These are phyloP conservation scores for Cylindrodendrum hubeiense DNA, from an alignment of 2,329 filamentous ascomycete genomes.

Conservation along the genomic window DNA sequence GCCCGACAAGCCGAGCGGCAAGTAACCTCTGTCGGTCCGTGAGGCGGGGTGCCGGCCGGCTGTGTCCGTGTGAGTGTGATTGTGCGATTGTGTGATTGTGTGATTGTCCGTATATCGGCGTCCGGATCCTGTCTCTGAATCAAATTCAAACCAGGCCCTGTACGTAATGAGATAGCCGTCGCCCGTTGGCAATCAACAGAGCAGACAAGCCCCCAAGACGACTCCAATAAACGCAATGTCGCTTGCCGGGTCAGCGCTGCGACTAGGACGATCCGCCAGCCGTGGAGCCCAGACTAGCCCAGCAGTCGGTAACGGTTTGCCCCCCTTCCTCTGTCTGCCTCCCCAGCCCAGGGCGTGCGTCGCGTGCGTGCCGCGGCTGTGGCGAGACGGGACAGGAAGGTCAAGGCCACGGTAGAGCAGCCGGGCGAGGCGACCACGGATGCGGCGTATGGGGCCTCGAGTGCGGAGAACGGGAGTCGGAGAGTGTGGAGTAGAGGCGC, in stretches of 20 bases:
- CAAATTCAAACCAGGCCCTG: background rate
- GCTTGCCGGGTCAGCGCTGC: slow-evolving; percentile 17
- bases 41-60: background rate
- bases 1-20: slow-evolving; percentile 14
- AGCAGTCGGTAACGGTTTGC: slow-evolving; percentile 4
- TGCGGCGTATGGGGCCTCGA: slow-evolving; percentile 7
- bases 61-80: slow-evolving; percentile 1
- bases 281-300: slow-evolving; percentile 21
- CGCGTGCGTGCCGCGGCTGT: slow-evolving; percentile 7
- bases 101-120: background rate
- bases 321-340: slow-evolving; percentile 4
- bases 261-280: slow-evolving; percentile 16
- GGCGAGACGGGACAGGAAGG: slow-evolving; percentile 24
- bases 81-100: no score
- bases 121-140: background rate
- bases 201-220: background rate
- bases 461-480: slow-evolving; percentile 15
- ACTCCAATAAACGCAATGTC: slow-evolving; percentile 17
- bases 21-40: background rate
- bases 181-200: background rate
- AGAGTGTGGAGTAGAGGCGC: slow-evolving; percentile 18
- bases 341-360: slow-evolving; percentile 4
- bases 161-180: slow-evolving; percentile 1
- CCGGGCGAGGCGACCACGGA: slow-evolving; percentile 12
- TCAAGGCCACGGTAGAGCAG: slow-evolving; percentile 12